Conservation (phyloP, 345 rosid species). For the Geranium rotundifolium region DNA sequence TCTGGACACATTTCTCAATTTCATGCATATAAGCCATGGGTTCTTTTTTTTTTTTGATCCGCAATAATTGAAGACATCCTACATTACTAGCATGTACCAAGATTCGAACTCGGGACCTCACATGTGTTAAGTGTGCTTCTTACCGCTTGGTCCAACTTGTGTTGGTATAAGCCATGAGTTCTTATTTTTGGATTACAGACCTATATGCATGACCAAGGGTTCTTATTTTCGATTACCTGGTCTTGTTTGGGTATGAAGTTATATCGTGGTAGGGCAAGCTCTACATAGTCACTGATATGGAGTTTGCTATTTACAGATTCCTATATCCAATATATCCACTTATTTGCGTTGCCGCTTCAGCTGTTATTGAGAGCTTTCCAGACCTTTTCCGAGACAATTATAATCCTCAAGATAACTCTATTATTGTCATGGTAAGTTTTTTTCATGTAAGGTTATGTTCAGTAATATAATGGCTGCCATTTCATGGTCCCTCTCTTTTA, state of each 20-base stretch:
- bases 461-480: neutral
- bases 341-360: constrained; percentile 87
- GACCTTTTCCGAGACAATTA: constrained; percentile 63
- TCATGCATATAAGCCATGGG: too few species aligned
- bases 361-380: constrained; percentile 93
- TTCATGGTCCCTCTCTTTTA: neutral
- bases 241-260: neutral
- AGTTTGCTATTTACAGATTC: constrained; percentile 42
- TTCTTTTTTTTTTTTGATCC: too few species aligned
- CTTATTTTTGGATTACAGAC: too few species aligned
- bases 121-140: too few species aligned
- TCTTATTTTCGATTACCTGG: too few species aligned
- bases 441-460: neutral
- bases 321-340: constrained; percentile 93
- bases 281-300: neutral
- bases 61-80: too few species aligned
- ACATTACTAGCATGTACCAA: too few species aligned
- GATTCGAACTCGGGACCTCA: too few species aligned
- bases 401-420: constrained; percentile 34
- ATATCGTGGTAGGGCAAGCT: neutral
- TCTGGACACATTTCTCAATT: too few species aligned
- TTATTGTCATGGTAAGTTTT: constrained; percentile 43
- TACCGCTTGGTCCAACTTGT: too few species aligned
- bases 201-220: too few species aligned
- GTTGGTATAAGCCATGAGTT: too few species aligned